Percentiles rank a stretch among this genome's conserved stretches.
Conservation (phyloP, 2,329 filamentous ascomycete species). For the Fusarium sp. region DNA sequence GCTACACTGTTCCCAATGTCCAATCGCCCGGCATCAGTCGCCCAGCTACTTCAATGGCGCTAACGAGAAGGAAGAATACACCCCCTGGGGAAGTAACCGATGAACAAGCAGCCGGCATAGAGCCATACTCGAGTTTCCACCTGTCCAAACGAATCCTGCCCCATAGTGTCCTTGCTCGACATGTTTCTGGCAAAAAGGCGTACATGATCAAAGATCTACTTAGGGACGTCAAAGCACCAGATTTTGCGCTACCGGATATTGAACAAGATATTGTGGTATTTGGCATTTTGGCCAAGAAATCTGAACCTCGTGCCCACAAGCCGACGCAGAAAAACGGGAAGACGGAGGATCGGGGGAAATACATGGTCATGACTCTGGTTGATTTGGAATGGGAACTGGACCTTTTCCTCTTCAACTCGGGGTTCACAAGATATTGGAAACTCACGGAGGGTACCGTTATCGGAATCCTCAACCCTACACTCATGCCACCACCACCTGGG, state of each 20-base stretch:
- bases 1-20: conserved; percentile 55
- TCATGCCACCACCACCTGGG: conserved; percentile 86
- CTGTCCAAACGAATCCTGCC: conserved; percentile 85
- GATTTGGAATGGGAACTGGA: conserved; percentile 93
- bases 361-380: conserved; percentile 89
- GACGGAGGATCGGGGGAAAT: conserved; percentile 77
- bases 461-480: conserved; percentile 88
- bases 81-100: conserved; percentile 37
- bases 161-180: conserved; percentile 81
- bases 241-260: conserved; percentile 82
- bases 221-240: conserved; percentile 81
- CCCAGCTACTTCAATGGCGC: conserved; percentile 16
- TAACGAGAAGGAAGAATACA: conserved; percentile 28
- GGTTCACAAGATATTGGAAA: conserved; percentile 94
- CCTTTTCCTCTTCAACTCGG: conserved; percentile 89
- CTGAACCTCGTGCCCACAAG: conserved; percentile 75
- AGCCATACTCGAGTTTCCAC: conserved; percentile 87
- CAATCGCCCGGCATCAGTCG: conserved; percentile 38
- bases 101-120: conserved; percentile 67
- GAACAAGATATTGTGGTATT: conserved; percentile 92
- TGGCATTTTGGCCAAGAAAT: conserved; percentile 88
- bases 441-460: conserved; percentile 90
- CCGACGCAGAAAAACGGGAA: conserved; percentile 57
- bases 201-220: conserved; percentile 85
- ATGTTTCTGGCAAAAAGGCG: conserved; percentile 80